Base-by-base conservation (phyloP, 2,329 filamentous ascomycete species). In the Pestalotiopsis sp. region DNA sequence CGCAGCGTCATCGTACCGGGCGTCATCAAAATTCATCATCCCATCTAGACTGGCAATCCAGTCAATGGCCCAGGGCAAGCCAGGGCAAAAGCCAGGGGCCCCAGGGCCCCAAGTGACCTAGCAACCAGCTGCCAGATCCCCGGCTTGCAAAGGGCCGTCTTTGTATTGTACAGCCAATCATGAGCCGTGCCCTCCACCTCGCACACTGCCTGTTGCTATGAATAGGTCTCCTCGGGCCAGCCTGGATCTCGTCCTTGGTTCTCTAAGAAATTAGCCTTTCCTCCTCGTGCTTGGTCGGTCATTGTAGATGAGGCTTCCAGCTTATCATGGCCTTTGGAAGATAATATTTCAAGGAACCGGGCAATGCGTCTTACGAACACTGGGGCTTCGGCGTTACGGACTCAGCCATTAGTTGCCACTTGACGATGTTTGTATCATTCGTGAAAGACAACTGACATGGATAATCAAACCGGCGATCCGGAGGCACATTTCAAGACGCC, bases 151-250 rank as follows among this genome's bases (percentile, higher is more conserved):
- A n/a, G 38, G 62, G 20, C 39, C 25, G 49, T 66, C 49, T 27
- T 6, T 57, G n/a, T 25, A 25, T n/a, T n/a, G 13, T 14, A 5
- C 20, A 52, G 23, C 38, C 62, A 64, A 64, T 62, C 27, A 39
- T 17, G 14, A 59, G 27, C 60, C 20, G 27, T 39, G 27, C 5
- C 38, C 17, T 27, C 57, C 25, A 60, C 25, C 57, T n/a, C 12
- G 13, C n/a, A 64, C 49, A 63, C 64, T 58, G 49, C 49, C 64
- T 66, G 64, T 66, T 66, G 52, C 64, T 66, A 66, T 57, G 64
- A 66, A 66, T 66, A 66, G 20, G 23, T 36, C 25, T 36, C 62
- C 20, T 36, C 20, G 20, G 41, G 41, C 64, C 41, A 20, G 57
- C 64, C 31, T 66, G 7, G 20, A 52, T 20, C 31, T n/a, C 11